A percentile compares a stretch with the other conserved stretches of the same genome.
Conservation (phyloP, 2,329 filamentous ascomycete genomes). For the Acarospora socialis region DNA sequence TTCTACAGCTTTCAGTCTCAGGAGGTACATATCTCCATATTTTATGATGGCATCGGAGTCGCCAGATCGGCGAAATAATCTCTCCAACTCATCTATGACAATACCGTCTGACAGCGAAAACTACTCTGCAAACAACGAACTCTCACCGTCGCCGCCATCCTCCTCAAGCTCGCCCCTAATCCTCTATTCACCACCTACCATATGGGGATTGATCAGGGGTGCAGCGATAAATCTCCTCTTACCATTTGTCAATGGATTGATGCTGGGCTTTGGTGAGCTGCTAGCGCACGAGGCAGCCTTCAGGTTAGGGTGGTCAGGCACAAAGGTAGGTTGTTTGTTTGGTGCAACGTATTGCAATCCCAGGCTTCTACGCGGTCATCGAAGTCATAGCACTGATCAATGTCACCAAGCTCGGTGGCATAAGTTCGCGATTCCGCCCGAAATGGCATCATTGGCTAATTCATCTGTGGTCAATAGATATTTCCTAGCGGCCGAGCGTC, state of each 20-base stretch:
- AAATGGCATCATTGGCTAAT: not conserved
- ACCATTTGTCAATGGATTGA: conserved; percentile 93
- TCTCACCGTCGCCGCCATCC: conserved; percentile 47
- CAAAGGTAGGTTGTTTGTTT: conserved; percentile 55
- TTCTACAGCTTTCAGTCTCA: conserved; percentile 1
- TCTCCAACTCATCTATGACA: conserved; percentile 60
- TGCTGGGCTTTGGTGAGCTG: conserved; percentile 93
- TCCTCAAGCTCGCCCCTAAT: conserved; percentile 54
- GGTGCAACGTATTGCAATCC: not conserved
- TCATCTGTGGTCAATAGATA: conserved; percentile 28
- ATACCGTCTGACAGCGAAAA: conserved; percentile 74
- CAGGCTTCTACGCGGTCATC: conserved; percentile 9
- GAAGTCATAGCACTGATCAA: not conserved
- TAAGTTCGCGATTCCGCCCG: not conserved
- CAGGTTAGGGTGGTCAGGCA: conserved; percentile 80
- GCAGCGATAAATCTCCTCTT: conserved; percentile 91
- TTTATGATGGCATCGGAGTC: conserved; percentile 38
- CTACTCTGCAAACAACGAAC: conserved; percentile 49
- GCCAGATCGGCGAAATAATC: conserved; percentile 32
- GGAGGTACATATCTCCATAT: not conserved
- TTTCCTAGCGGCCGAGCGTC: conserved; percentile 47
- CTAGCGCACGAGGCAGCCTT: conserved; percentile 95
- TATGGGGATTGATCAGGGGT: conserved; percentile 74
- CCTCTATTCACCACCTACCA: conserved; percentile 75
- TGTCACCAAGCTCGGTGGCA: conserved; percentile 3